phyloP scores from a whole-genome alignment of 345 rosid species.

The Abelmoschus esculentus region DNA sequence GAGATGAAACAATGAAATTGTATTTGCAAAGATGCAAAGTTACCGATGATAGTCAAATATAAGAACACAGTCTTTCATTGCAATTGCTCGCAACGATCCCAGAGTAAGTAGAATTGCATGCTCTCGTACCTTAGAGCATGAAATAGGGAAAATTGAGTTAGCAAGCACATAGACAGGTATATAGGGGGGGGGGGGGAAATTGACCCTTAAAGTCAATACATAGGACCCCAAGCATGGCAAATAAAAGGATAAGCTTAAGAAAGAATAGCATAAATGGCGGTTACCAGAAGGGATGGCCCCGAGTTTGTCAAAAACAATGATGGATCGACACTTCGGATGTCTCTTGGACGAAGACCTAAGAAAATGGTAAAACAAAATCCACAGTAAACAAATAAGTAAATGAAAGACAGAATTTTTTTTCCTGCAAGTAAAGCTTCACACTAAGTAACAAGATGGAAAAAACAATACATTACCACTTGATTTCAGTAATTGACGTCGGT shows the following conservation, averaged over 20 bases:
- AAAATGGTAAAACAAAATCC: background rate
- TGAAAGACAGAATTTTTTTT: background rate
- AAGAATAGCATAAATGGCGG: background rate
- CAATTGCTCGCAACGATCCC: conserved; percentile 86
- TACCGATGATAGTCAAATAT: conserved; percentile 84
- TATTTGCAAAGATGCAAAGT: background rate
- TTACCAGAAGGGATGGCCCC: conserved; percentile 82
- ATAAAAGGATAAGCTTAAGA: background rate
- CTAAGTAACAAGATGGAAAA: background rate
- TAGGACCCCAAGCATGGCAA: background rate
- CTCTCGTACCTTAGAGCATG: conserved; percentile 65
- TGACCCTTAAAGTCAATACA: background rate
- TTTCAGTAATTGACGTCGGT: conserved; percentile 75
- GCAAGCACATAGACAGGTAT: background rate
- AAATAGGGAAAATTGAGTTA: background rate
- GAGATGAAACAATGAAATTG: background rate
- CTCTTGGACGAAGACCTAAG: conserved; percentile 94
- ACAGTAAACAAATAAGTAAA: background rate
- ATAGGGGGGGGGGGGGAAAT: too few species aligned
- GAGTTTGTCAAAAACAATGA: conserved; percentile 89
- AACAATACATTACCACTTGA: conserved; percentile 51
- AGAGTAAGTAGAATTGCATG: conserved; percentile 76
- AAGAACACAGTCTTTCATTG: conserved; percentile 76
- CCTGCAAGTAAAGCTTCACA: background rate
- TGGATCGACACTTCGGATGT: conserved; percentile 89